phyloP scores from a whole-genome alignment of 345 rosid genomes.

The Eucalyptus polybractea region DNA sequence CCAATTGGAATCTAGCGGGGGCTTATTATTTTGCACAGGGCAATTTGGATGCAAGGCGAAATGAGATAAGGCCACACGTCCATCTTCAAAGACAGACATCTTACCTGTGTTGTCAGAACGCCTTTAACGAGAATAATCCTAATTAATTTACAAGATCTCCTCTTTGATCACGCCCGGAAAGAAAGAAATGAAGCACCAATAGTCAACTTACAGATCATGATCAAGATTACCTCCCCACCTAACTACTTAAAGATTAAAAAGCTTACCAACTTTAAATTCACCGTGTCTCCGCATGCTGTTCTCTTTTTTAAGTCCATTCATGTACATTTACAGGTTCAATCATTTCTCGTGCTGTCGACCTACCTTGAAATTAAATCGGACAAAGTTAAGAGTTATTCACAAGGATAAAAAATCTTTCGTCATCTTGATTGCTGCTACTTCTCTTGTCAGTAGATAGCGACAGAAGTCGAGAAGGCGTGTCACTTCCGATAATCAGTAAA shows the following conservation, averaged over 20 bases:
- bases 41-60: background rate
- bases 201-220: background rate
- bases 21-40: background rate
- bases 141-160: background rate
- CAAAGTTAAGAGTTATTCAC: background rate
- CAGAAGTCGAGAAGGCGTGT: background rate
- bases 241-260: background rate
- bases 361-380: background rate
- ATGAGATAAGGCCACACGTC: background rate
- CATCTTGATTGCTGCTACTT: background rate
- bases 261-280: background rate
- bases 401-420: background rate
- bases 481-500: background rate
- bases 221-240: background rate
- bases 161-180: background rate
- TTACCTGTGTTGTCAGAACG: background rate
- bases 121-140: background rate
- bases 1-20: background rate
- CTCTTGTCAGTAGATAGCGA: rapidly evolving
- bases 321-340: background rate
- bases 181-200: background rate
- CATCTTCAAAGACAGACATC: background rate
- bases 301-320: background rate
- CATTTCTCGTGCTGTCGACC: background rate
- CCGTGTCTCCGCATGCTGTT: background rate